Evolutionary conservation across 2,329 filamentous ascomycete species (phyloP).

Genomic region (Lithohypha guttulata): DNA sequence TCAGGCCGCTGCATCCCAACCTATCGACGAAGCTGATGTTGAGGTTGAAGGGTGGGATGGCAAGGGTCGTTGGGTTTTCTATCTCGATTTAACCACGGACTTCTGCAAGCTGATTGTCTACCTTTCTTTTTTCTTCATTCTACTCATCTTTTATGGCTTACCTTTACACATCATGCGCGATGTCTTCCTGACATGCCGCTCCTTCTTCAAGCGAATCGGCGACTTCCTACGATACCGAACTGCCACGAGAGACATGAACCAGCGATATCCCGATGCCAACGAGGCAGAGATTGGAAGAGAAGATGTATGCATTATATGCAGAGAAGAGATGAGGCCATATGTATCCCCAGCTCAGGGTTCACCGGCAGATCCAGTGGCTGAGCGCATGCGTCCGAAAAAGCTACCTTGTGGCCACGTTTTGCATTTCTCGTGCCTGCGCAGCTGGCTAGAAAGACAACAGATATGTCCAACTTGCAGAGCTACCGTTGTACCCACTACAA

Average conservation of each 20-base stretch:
- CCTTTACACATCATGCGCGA: conserved; percentile 96
- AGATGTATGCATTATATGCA: conserved; percentile 94
- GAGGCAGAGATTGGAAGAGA: conserved; percentile 73
- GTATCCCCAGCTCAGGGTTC: conserved; percentile 36
- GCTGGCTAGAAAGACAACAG: conserved; percentile 95
- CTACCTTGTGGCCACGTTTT: conserved; percentile 91
- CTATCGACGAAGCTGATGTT: conserved; percentile 79
- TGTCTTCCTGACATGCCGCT: conserved; percentile 84
- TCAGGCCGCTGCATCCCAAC: conserved; percentile 37
- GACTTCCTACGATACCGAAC: conserved; percentile 84
- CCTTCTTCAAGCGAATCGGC: conserved; percentile 79
- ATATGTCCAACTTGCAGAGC: conserved; percentile 90
- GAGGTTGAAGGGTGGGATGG: conserved; percentile 95
- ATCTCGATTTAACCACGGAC: conserved; percentile 75
- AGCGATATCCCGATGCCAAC: conserved; percentile 78
- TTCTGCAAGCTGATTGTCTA: conserved; percentile 87
- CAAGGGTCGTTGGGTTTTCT: conserved; percentile 86
- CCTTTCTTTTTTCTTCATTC: conserved; percentile 80
- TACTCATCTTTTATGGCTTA: conserved; percentile 86
- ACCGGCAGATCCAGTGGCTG: conserved; percentile 47
- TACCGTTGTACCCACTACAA: conserved; percentile 51
- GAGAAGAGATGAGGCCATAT: conserved; percentile 90
- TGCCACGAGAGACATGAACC: conserved; percentile 88
- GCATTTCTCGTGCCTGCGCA: conserved; percentile 87
- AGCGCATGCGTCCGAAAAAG: conserved; percentile 84